phyloP scores from a whole-genome alignment of 2,329 filamentous ascomycete species.

The Microascus cirrosus region DNA sequence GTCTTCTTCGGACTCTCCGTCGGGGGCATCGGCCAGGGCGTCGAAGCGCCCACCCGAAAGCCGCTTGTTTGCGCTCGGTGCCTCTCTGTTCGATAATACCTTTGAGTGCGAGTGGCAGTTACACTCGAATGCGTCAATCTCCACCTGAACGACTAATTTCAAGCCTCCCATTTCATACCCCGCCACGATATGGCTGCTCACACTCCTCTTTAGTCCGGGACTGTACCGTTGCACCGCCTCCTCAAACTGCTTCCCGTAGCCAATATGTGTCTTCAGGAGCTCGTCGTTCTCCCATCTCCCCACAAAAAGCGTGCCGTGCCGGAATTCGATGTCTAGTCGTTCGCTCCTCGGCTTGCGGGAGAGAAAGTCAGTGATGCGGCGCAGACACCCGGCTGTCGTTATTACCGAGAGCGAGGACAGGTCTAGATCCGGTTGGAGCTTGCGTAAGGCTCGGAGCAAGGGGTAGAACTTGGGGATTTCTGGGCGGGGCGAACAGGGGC shows the following conservation, averaged over 20 bases:
- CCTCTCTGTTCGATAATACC: not conserved
- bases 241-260: slow-evolving; percentile 3
- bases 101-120: not conserved
- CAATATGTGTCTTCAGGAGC: not conserved
- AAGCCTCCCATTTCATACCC: not conserved
- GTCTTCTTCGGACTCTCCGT: not conserved
- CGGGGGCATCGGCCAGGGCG: not conserved
- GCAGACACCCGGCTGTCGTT: slow-evolving; percentile 2
- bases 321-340: slow-evolving; percentile 1
- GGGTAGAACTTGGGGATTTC: not conserved
- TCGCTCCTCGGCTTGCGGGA: not conserved
- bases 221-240: not conserved
- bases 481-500: not conserved
- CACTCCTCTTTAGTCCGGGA: not conserved
- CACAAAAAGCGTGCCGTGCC: not conserved
- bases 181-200: slow-evolving; percentile 1
- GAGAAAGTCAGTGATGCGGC: slow-evolving; percentile 1
- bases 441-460: not conserved
- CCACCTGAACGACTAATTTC: not conserved
- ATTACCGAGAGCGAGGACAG: not conserved
- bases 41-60: not conserved
- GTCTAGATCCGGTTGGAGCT: not conserved
- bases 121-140: not conserved
- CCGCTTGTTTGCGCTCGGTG: not conserved
- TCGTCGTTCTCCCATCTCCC: not conserved